Base-by-base conservation (phyloP, 208 protist species). In the Leishmania guyanensis region DNA sequence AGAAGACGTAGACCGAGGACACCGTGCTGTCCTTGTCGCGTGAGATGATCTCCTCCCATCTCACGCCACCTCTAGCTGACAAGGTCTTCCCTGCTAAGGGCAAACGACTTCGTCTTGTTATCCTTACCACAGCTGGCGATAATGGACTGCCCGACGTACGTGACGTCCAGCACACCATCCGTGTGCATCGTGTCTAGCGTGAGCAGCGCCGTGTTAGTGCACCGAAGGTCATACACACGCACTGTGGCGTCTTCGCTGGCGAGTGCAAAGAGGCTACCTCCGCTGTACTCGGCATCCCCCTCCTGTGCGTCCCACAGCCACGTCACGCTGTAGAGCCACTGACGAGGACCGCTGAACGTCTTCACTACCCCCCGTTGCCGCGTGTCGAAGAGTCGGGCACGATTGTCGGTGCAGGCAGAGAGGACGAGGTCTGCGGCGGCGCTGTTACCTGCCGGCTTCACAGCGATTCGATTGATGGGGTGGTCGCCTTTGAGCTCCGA, bases 121-220 rank as follows among this genome's bases (percentile, higher is more conserved):
- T 96, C 93, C 68, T 96, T 96, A 48, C 91, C 93, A 69, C 93
- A 89, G n/a, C 87, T 92, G 36, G 87, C 93, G 56, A 96, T 88
- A 46, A 88, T 73, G 20, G 86, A 87, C 12, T 88, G 75, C 4
- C 93, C 93, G 8, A 81, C 90, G 84, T 95, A 96, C 14, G 90
- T 89, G 29, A 96, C 90, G 66, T 95, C 93, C 53, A 96, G 82
- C 50, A 96, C 91, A 39, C 91, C 93, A 73, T 96, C 93, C 5
- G 91, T 96, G 90, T 96, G 93, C 64, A 94, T 78, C 33, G 87
- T 80, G 75, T 96, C 93, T 14, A 93, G 84, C 4, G 90, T 94
- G 70, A 96, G 88, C 39, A 96, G 84, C 3, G 93, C 79, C 6
- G 80, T 82, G 66, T 78, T 90, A 12, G 88, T 89, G 33, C 84